phyloP scores from a whole-genome alignment of 345 rosid genomes.

The Citrus glauca region DNA sequence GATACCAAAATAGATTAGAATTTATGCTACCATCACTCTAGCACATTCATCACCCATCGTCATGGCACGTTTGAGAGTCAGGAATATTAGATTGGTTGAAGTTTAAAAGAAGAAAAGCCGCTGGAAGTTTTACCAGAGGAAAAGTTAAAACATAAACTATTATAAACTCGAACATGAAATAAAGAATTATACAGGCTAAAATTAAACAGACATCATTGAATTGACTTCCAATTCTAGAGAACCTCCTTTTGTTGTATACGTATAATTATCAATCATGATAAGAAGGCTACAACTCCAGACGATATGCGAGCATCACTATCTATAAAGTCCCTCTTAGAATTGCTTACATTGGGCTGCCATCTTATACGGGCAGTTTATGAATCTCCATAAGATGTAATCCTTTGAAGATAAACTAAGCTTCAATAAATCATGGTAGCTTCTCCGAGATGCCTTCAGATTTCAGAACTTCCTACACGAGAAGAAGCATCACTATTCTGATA shows the following conservation, averaged over 20 bases:
- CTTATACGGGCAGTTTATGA: background rate
- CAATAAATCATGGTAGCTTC: background rate
- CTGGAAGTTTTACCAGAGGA: no score
- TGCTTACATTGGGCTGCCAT: background rate
- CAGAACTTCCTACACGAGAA: background rate
- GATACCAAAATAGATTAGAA: no score
- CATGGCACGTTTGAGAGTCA: no score
- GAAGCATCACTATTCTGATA: background rate
- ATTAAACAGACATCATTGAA: background rate
- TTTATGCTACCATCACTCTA: no score
- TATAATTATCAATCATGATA: background rate
- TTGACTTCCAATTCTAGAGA: background rate
- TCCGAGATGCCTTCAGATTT: background rate
- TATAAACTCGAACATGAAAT: background rate
- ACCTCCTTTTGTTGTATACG: background rate
- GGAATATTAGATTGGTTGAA: no score
- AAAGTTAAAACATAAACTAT: background rate
- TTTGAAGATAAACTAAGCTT: background rate
- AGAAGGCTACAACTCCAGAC: background rate
- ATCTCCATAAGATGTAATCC: background rate
- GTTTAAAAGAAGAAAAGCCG: no score
- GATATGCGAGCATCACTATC: background rate
- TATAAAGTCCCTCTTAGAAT: background rate
- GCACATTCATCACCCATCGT: no score
- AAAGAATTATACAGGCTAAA: background rate